Percentiles rank a stretch among this genome's conserved stretches.
These are phyloP conservation scores for apple (Malus domestica) DNA, from an alignment of 306 rosid genomes.

Conservation along the genomic window DNA sequence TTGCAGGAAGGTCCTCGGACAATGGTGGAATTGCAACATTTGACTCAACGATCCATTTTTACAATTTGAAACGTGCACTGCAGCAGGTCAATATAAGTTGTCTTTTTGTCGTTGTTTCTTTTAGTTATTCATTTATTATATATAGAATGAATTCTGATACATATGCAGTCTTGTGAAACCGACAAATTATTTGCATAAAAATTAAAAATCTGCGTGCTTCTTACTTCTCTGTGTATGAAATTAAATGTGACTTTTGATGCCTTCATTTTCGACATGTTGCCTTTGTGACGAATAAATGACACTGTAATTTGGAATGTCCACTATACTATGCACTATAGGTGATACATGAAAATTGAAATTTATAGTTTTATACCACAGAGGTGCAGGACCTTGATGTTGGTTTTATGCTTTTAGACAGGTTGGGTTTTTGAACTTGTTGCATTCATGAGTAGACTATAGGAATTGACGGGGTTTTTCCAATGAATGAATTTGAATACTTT, in stretches of 20 bases:
- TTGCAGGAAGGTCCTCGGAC: constrained; percentile 93
- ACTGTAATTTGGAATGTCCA: not conserved
- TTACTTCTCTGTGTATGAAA: no score
- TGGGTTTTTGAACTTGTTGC: not conserved
- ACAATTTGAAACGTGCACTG: constrained; percentile 86
- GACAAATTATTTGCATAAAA: no score
- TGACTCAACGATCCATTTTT: constrained; percentile 94
- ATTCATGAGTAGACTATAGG: not conserved
- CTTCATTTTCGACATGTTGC: not conserved
- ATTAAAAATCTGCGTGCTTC: no score
- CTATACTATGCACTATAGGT: not conserved
- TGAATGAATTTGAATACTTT: not conserved
- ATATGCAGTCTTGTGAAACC: not conserved
- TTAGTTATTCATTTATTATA: no score
- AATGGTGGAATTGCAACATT: constrained; percentile 82
- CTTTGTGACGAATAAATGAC: not conserved
- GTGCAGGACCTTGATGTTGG: not conserved
- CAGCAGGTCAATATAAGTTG: constrained; percentile 64
- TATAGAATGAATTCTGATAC: not conserved
- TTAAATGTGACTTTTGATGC: no score
- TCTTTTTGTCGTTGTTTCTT: not conserved
- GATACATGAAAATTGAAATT: not conserved
- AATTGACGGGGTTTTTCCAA: not conserved
- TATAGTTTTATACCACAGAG: not conserved
- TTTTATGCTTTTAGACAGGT: no score